Base-by-base conservation (phyloP, 495 filamentous ascomycete genomes). In the Chlorociboria aeruginascens region DNA sequence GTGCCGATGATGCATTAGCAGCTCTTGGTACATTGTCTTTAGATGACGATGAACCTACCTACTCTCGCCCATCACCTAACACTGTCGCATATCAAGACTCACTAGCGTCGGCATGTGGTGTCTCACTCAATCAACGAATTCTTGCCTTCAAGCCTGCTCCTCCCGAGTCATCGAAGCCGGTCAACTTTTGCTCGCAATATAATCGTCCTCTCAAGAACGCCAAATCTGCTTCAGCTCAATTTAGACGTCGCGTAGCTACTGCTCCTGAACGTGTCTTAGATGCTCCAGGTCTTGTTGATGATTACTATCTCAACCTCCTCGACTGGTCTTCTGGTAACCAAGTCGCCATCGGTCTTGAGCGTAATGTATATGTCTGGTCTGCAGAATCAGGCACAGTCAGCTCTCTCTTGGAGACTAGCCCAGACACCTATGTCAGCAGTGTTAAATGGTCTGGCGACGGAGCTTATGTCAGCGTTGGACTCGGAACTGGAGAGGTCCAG, bases 361-460 rank as follows among this genome's bases (percentile, higher is more conserved):
- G 92, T 45, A 93, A 80, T 51, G 90, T 97, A 49, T 99, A 97
- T 57, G 85, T 99, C 56, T 99, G 93, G 92, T 96, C 90, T n/a
- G 92, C 93, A 11, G 90, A 99, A 37, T 79, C 85, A 48, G 92
- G 92, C 48, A 72, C 83, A 2, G 92, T 97, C 32, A 83, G 73
- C 67, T 84, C 79, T 54, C 81, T 99, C 16, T 65, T 97, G 31
- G 92, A 97, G 67, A 84, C 84, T 3, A 71, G 74, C 38, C 70
- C 85, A 8, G 92, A 97, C 60, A 97, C 90, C 14, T 99, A 99
- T 59, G 80, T 99, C 54, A 89, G 89, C 71, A 94, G 86, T 52
- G 92, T 99, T 51, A 95, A 95, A 66, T 99, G 93, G 92, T 96
- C 90, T 54, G 85, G 83, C 39, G 92, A 99, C 56, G 93, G 92